phyloP scores from a whole-genome alignment of 257 asterid species.

The Linderniella brevidens region DNA sequence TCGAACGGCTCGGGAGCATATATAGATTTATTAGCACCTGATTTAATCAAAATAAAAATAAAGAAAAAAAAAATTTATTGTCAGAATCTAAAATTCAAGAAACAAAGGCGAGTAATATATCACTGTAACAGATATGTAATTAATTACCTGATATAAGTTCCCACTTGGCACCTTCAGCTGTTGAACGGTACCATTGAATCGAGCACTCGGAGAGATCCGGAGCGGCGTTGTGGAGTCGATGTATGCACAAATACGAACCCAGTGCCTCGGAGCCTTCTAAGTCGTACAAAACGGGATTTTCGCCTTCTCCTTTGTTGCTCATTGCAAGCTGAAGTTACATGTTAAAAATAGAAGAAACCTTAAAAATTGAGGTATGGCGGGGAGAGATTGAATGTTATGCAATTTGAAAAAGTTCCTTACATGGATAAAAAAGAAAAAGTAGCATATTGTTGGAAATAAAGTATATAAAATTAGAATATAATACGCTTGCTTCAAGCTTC shows the following conservation, averaged over 20 bases:
- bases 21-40: slow-evolving; percentile 59
- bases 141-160: slow-evolving; percentile 64
- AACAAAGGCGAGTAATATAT: background rate
- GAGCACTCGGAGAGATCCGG: slow-evolving; percentile 34
- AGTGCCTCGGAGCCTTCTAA: slow-evolving; percentile 51
- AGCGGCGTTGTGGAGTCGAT: slow-evolving; percentile 28
- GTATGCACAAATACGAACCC: slow-evolving; percentile 45
- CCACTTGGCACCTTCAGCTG: slow-evolving; percentile 35
- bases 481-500: too few relatives aligned
- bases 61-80: background rate
- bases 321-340: slow-evolving; percentile 47
- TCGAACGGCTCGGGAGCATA: slow-evolving; percentile 77
- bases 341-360: slow-evolving; percentile 16
- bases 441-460: too few relatives aligned
- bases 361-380: background rate
- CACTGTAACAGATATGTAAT: background rate
- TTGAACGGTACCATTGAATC: slow-evolving; percentile 49
- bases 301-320: slow-evolving; percentile 30
- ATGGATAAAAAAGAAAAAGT: too few relatives aligned
- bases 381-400: background rate
- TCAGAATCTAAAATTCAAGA: background rate
- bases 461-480: too few relatives aligned
- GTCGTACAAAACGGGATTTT: slow-evolving; percentile 24
- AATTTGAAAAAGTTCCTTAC: too few relatives aligned
- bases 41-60: slow-evolving; percentile 3